Conservation (phyloP, 768 basidiomycete genomes). For the Asterophora lycoperdoides region DNA sequence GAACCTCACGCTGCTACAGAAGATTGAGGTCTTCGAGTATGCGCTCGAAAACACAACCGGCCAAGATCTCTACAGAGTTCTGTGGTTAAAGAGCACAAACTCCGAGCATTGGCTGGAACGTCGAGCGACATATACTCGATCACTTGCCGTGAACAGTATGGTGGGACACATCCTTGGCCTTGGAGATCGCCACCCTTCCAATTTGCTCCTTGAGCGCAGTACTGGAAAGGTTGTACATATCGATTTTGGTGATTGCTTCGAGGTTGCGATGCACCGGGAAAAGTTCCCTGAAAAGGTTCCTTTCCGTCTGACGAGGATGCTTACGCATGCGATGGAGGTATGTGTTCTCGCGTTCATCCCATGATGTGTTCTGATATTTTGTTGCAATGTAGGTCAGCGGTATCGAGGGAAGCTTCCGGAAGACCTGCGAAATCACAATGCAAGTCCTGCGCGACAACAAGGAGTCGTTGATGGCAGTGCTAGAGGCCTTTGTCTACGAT, state of each 20-base stretch:
- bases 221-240: constrained; percentile 97
- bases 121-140: constrained; percentile 92
- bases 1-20: constrained; percentile 87
- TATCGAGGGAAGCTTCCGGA: constrained; percentile 94
- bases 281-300: constrained; percentile 99
- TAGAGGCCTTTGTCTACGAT: constrained; percentile 98
- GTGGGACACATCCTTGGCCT: constrained; percentile 96
- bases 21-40: constrained; percentile 99
- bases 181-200: constrained; percentile 97
- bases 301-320: constrained; percentile 96
- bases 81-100: constrained; percentile 93
- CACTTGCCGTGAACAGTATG: constrained; percentile 96
- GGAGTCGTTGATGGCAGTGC: constrained; percentile 97
- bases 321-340: constrained; percentile 99
- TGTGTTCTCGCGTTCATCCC: constrained; percentile 15
- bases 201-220: constrained; percentile 84
- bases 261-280: constrained; percentile 95
- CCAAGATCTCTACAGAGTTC: constrained; percentile 92
- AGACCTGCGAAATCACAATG: constrained; percentile 98
- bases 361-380: constrained; percentile 2
- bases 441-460: constrained; percentile 92
- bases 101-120: constrained; percentile 99
- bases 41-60: constrained; percentile 98
- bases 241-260: constrained; percentile 97
- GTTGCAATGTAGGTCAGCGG: constrained; percentile 73